A percentile compares a stretch with the other conserved stretches of the same genome.
These are phyloP conservation scores for Acanthochlamys bracteata DNA, from an alignment of 106 monocot species.

Conservation along the genomic window DNA sequence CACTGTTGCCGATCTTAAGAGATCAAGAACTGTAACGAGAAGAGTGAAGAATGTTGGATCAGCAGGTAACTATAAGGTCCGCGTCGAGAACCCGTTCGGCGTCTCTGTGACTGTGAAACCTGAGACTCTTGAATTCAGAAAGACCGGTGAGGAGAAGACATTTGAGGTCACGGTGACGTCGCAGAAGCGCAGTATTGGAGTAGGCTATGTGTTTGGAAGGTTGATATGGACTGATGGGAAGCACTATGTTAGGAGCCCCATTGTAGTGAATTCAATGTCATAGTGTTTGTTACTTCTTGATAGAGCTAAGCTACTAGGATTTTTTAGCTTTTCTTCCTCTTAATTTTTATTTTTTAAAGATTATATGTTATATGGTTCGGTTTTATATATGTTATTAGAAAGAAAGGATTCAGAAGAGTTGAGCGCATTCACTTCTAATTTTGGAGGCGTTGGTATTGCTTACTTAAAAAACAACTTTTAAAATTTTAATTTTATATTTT, in stretches of 20 bases:
- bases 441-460: too few relatives aligned
- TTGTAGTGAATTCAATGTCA: constrained; percentile 20
- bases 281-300: too few relatives aligned
- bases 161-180: constrained; percentile 28
- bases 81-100: constrained; percentile 18
- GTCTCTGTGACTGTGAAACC: constrained; percentile 37
- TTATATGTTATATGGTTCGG: too few relatives aligned
- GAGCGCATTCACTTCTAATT: too few relatives aligned
- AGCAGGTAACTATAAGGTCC: constrained; percentile 40
- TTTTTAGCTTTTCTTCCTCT: too few relatives aligned
- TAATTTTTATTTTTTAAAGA: too few relatives aligned
- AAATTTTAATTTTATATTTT: too few relatives aligned
- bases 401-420: too few relatives aligned
- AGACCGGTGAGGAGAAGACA: constrained; percentile 39
- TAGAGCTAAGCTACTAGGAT: too few relatives aligned
- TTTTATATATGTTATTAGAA: too few relatives aligned
- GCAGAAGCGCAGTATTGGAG: neutral
- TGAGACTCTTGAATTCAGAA: constrained; percentile 19
- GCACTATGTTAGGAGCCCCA: constrained; percentile 27
- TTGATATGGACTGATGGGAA: constrained; percentile 36
- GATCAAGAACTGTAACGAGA: constrained; percentile 19
- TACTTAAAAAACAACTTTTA: too few relatives aligned
- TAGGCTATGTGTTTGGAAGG: constrained; percentile 25
- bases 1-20: constrained; percentile 11
- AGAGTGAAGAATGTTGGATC: constrained; percentile 55